These are phyloP conservation scores for Neocatenulostroma microsporum DNA, from an alignment of 2,329 filamentous ascomycete species.

Conservation along the genomic window DNA sequence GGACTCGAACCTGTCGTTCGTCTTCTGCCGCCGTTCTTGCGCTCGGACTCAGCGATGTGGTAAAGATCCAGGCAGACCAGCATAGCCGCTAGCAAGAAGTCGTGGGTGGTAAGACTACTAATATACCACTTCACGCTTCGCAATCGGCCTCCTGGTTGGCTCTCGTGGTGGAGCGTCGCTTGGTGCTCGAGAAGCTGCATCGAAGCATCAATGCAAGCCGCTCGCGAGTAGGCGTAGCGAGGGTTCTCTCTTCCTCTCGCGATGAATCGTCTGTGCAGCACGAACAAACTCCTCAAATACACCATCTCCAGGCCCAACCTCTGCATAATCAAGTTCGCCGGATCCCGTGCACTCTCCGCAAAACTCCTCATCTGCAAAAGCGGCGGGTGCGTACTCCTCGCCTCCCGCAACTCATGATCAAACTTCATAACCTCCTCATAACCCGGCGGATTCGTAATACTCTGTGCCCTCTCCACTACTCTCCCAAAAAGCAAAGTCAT, in stretches of 20 bases:
- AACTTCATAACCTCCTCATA: slow-evolving; percentile 57
- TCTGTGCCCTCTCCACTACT: slow-evolving; percentile 61
- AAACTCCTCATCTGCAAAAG: slow-evolving; percentile 69
- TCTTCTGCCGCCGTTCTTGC: too few species aligned
- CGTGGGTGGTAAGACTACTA: slow-evolving; percentile 68
- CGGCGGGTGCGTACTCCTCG: slow-evolving; percentile 62
- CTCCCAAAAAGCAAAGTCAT: slow-evolving; percentile 62
- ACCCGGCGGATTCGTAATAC: slow-evolving; percentile 49
- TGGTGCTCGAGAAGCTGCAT: slow-evolving; percentile 75
- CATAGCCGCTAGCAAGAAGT: slow-evolving; percentile 81
- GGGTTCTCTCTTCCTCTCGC: slow-evolving; percentile 68
- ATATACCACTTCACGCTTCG: slow-evolving; percentile 71
- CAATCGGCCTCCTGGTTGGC: slow-evolving; percentile 62
- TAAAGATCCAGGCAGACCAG: slow-evolving; percentile 77
- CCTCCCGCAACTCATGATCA: slow-evolving; percentile 50
- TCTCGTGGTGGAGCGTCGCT: slow-evolving; percentile 65
- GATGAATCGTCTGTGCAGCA: slow-evolving; percentile 83
- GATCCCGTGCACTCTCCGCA: slow-evolving; percentile 65
- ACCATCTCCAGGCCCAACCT: slow-evolving; percentile 77
- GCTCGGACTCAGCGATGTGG: slow-evolving; percentile 49
- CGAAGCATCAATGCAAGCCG: slow-evolving; percentile 77
- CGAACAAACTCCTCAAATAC: slow-evolving; percentile 80
- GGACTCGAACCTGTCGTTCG: too few species aligned
- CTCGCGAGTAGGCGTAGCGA: slow-evolving; percentile 75
- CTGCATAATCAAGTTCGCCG: slow-evolving; percentile 62